Base-by-base conservation (phyloP, 768 basidiomycete species). In the Lactarius sp. region DNA sequence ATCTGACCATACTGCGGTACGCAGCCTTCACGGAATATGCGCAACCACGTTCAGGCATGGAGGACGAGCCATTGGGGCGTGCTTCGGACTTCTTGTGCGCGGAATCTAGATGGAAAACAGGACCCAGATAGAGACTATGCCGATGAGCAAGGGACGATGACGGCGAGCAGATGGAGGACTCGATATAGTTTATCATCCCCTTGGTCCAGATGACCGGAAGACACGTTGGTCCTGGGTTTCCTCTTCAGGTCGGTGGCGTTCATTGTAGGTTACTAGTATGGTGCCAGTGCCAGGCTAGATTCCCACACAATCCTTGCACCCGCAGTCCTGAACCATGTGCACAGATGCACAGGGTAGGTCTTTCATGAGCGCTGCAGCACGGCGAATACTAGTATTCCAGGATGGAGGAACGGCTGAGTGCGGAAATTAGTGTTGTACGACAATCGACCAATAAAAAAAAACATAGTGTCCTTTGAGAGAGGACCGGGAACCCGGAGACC, bases 1-100 rank as follows among this genome's bases (percentile, higher is more conserved):
- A 59, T 53, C 44, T 41, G 52, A 33, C 44, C 56, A 49, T 18
- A 27, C 37, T 27, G 56, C 58, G 14, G 47, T 39, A 36, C 57
- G 58, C 63, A 54, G 36, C 53, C 47, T 60, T 64, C 63, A 60
- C 63, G 63, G 63, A 64, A 56, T 55, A 31, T 60, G 63, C 63
- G 63, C 59, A 50, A 56, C 46, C 53, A 59, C 53, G 53, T 4
- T 13, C 31, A 64, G 56, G 61, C 61, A 62, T 63, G 65, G 46
- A 54, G 44, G 31, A 33, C 20, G 62, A 55, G 18, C 65, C 52
- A n/a, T 44, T 27, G 20, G 52, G 20, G 65, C 65, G 62, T 66
- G 62, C 52, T 58, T 39, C 42, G 33, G 22, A n/a, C 20, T 33
- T 14, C 37, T 14, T 56, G 44, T n/a, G 18, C 27, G 6, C 14